A percentile compares a stretch with the other conserved stretches of the same genome.
phyloP scores from a whole-genome alignment of 176 grass and related monocot species.

The Oryza australiensis region DNA sequence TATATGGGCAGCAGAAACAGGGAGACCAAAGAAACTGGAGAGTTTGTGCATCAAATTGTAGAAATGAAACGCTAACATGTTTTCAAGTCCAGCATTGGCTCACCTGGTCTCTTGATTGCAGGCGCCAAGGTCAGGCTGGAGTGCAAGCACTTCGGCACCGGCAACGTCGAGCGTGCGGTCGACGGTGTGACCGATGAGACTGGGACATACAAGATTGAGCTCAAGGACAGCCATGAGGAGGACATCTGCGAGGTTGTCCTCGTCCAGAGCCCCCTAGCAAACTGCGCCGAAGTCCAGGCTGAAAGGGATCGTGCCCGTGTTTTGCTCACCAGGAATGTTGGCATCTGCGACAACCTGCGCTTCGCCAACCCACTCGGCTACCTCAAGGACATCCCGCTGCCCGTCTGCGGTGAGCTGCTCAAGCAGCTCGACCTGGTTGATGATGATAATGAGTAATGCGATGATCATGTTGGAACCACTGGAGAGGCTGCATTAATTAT shows the following conservation, averaged over 20 bases:
- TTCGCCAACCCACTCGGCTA: constrained; percentile 67
- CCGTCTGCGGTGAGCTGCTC: constrained; percentile 55
- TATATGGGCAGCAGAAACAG: not conserved
- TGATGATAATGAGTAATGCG: constrained; percentile 20
- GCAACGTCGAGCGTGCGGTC: constrained; percentile 33
- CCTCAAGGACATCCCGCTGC: constrained; percentile 60
- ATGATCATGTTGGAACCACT: constrained; percentile 23
- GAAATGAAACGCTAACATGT: not conserved
- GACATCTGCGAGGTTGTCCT: constrained; percentile 77
- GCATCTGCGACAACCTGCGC: constrained; percentile 44
- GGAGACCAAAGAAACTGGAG: not conserved
- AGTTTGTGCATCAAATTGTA: not conserved
- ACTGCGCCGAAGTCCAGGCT: constrained; percentile 35
- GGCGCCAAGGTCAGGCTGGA: constrained; percentile 82
- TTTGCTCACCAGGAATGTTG: constrained; percentile 41
- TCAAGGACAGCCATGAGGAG: constrained; percentile 63
- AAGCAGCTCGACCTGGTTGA: constrained; percentile 32
- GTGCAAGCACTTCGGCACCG: constrained; percentile 58
- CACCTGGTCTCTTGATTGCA: constrained; percentile 28
- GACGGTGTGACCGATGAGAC: constrained; percentile 50
- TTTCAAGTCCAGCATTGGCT: not conserved
- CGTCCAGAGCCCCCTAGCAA: constrained; percentile 47
- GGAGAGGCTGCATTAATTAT: not conserved
- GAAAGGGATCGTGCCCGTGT: constrained; percentile 49
- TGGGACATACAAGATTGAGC: constrained; percentile 64